Conservation (phyloP, 306 rosid genomes). For the Glycine soja region DNA sequence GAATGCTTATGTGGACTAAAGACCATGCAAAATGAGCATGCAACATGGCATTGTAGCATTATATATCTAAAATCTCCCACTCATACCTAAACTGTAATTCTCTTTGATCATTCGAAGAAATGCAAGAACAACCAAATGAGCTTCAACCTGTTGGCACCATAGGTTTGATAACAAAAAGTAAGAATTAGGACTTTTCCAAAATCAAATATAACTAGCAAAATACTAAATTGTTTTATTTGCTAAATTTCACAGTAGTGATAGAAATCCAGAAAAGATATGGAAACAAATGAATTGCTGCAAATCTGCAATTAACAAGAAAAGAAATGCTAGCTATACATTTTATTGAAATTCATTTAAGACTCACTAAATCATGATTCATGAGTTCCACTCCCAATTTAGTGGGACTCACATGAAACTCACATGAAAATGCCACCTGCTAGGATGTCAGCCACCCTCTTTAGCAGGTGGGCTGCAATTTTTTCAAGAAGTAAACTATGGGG, state of each 20-base stretch:
- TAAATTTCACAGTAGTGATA: slow-evolving; percentile 4
- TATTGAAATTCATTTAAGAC: neutral
- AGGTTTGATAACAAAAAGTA: slow-evolving; percentile 42
- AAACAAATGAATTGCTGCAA: slow-evolving; percentile 34
- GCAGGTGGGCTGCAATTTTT: slow-evolving; percentile 83
- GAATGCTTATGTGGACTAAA: slow-evolving; percentile 17
- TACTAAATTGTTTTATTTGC: neutral
- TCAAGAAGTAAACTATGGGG: slow-evolving; percentile 82
- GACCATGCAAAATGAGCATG: slow-evolving; percentile 20
- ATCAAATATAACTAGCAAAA: slow-evolving; percentile 34
- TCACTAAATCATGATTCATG: neutral
- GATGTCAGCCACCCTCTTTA: slow-evolving; percentile 74
- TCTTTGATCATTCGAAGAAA: slow-evolving; percentile 94
- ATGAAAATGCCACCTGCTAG: slow-evolving; percentile 72
- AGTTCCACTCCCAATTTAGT: neutral
- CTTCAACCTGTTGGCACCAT: slow-evolving; percentile 79
- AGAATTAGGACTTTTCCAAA: slow-evolving; percentile 38
- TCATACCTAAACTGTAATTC: slow-evolving; percentile 74
- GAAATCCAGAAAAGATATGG: slow-evolving; percentile 28
- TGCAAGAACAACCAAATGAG: slow-evolving; percentile 88
- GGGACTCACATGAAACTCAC: neutral
- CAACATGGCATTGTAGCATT: slow-evolving; percentile 25
- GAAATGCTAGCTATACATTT: neutral
- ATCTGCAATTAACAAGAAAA: slow-evolving; percentile 4
- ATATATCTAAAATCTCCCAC: slow-evolving; percentile 17